phyloP scores from a whole-genome alignment of 169 alveolate species.

The Babesia caballi region DNA sequence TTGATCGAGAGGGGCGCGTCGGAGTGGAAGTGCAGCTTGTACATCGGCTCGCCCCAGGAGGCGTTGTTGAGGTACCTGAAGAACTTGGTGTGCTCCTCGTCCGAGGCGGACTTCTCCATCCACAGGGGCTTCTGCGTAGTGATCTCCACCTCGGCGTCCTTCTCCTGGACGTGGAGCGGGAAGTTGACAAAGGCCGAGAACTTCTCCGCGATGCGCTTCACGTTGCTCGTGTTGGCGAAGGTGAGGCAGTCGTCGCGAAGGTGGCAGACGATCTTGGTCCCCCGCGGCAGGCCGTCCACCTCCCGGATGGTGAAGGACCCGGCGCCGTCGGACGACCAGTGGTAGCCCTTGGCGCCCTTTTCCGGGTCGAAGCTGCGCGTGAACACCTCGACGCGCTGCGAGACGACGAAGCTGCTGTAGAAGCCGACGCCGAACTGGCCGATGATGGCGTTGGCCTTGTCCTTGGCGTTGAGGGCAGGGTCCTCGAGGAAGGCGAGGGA shows the following conservation, averaged over 20 bases:
- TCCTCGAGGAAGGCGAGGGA: constrained; percentile 86
- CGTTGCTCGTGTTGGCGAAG: constrained; percentile 77
- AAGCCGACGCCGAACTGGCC: constrained; percentile 93
- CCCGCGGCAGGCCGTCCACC: constrained; percentile 76
- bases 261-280: constrained; percentile 88
- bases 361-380: constrained; percentile 79
- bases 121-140: constrained; percentile 83
- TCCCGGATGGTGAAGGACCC: constrained; percentile 72
- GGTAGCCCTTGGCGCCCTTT: constrained; percentile 81
- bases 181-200: constrained; percentile 90
- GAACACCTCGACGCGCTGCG: constrained; percentile 87
- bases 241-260: constrained; percentile 84
- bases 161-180: constrained; percentile 78
- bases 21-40: constrained; percentile 82
- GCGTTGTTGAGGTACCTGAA: constrained; percentile 77
- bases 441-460: constrained; percentile 78
- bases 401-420: constrained; percentile 87
- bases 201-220: constrained; percentile 80
- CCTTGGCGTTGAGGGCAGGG: constrained; percentile 51
- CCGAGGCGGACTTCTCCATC: constrained; percentile 86
- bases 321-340: constrained; percentile 76
- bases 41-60: constrained; percentile 83
- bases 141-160: constrained; percentile 71
- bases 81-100: constrained; percentile 89
- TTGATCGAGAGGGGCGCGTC: constrained; percentile 94